Percentiles rank a stretch among this genome's conserved stretches.
Conservation (phyloP, 371 early-diverging fungal genomes). For the Lichtheimia ornata region DNA sequence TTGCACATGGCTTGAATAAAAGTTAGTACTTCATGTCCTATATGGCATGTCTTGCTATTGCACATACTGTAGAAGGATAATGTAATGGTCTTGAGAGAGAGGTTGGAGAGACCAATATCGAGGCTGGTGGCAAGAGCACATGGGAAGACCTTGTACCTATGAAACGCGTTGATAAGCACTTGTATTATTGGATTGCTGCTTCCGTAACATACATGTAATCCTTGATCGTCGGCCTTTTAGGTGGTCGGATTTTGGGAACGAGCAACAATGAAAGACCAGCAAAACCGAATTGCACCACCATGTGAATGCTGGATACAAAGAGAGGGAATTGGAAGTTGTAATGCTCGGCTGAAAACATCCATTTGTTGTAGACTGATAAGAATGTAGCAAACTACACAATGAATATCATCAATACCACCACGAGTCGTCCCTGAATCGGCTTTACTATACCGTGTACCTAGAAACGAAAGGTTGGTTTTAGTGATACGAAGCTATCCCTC, state of each 20-base stretch:
- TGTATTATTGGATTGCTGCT: background rate
- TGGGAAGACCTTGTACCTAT: conserved; percentile 70
- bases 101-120: conserved; percentile 90
- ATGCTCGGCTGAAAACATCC: conserved; percentile 79
- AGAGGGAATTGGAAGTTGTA: conserved; percentile 81
- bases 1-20: conserved; percentile 82
- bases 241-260: conserved; percentile 59
- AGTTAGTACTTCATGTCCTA: background rate
- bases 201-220: conserved; percentile 58
- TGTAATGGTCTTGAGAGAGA: conserved; percentile 81
- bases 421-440: background rate
- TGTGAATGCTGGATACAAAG: conserved; percentile 75
- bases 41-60: conserved; percentile 17
- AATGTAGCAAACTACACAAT: conserved; percentile 59
- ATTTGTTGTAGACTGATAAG: conserved; percentile 86
- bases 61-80: conserved; percentile 81
- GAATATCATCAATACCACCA: background rate
- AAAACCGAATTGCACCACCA: conserved; percentile 70
- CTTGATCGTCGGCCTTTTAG: conserved; percentile 43
- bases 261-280: conserved; percentile 56
- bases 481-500: conserved; percentile 16
- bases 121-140: conserved; percentile 87
- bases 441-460: background rate
- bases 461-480: conserved; percentile 12
- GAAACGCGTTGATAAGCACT: background rate